A percentile compares a stretch with the other conserved stretches of the same genome.
phyloP scores from a whole-genome alignment of 1,139 yeast genomes.

The Geotrichum fermentans region DNA sequence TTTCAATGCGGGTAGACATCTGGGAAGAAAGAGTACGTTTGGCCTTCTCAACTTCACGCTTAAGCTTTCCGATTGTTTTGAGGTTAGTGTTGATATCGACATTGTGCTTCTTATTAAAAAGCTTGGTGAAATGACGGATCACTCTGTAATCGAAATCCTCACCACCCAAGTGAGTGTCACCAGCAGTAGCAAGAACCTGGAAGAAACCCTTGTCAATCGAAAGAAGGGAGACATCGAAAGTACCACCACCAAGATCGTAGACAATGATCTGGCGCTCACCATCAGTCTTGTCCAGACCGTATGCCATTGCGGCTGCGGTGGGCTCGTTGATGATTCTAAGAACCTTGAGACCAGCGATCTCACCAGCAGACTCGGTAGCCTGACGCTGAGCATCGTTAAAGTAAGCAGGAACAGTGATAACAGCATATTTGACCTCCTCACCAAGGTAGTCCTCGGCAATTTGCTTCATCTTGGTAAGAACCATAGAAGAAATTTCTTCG shows the following conservation, averaged over 20 bases:
- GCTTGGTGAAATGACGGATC: slow-evolving; percentile 77
- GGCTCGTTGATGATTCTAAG: slow-evolving; percentile 96
- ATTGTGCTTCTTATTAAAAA: slow-evolving; percentile 83
- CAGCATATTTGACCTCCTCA: slow-evolving; percentile 85
- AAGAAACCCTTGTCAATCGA: slow-evolving; percentile 91
- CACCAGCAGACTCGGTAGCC: slow-evolving; percentile 97
- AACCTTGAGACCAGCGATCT: slow-evolving; percentile 91
- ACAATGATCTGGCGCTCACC: slow-evolving; percentile 87
- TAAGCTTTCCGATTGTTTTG: slow-evolving; percentile 81
- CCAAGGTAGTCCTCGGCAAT: slow-evolving; percentile 92
- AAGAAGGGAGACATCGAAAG: slow-evolving; percentile 84
- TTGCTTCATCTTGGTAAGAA: slow-evolving; percentile 84
- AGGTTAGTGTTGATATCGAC: slow-evolving; percentile 69
- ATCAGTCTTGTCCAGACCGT: slow-evolving; percentile 87
- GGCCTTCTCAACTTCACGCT: slow-evolving; percentile 96
- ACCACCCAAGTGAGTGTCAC: slow-evolving; percentile 98
- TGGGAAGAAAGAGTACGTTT: slow-evolving; percentile 91
- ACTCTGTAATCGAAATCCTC: slow-evolving; percentile 92
- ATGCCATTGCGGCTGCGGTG: slow-evolving; percentile 97
- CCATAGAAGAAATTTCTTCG: slow-evolving; percentile 90
- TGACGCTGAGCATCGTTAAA: slow-evolving; percentile 98
- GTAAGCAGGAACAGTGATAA: slow-evolving; percentile 95
- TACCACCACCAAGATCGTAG: slow-evolving; percentile 96
- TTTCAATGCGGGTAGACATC: slow-evolving; percentile 84
- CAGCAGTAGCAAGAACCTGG: slow-evolving; percentile 91